Evolutionary conservation across 306 rosid genomes (phyloP).

Genomic region (Vicia faba): DNA sequence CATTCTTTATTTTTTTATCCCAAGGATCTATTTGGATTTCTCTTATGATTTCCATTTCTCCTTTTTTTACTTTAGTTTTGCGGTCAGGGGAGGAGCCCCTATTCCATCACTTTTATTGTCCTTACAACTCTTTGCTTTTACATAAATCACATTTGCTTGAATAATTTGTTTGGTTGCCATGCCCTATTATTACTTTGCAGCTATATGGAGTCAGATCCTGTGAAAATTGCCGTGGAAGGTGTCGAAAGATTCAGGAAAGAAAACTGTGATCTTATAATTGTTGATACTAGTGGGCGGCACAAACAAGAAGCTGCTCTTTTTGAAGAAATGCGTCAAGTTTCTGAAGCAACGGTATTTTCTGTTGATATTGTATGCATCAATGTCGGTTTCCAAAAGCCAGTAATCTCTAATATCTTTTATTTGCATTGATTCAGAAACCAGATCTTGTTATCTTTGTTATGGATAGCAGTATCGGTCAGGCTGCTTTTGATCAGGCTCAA

Average conservation of each 20-base stretch:
- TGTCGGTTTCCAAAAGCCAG: constrained; percentile 1
- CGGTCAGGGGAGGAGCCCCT: not conserved
- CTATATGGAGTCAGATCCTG: constrained; percentile 80
- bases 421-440: constrained; percentile 62
- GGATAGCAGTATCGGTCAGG: constrained; percentile 94
- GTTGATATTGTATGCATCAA: constrained; percentile 15
- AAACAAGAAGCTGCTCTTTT: constrained; percentile 87
- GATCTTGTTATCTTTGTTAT: constrained; percentile 89
- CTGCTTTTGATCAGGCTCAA: constrained; percentile 87
- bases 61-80: not conserved
- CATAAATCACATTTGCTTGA: constrained; percentile 7
- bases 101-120: not conserved
- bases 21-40: constrained; percentile 14
- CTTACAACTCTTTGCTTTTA: constrained; percentile 2
- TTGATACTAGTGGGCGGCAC: constrained; percentile 91
- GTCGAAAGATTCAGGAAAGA: constrained; percentile 83
- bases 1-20: not conserved
- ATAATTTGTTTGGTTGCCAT: constrained; percentile 29
- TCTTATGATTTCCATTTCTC: not conserved
- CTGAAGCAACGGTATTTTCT: constrained; percentile 80
- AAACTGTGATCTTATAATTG: constrained; percentile 80
- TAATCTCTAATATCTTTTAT: constrained; percentile 34
- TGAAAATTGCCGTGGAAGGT: constrained; percentile 80
- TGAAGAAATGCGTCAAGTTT: constrained; percentile 95
- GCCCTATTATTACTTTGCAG: constrained; percentile 45